phyloP scores from a whole-genome alignment of 768 basidiomycete species.

The Lentinus brumalis region DNA sequence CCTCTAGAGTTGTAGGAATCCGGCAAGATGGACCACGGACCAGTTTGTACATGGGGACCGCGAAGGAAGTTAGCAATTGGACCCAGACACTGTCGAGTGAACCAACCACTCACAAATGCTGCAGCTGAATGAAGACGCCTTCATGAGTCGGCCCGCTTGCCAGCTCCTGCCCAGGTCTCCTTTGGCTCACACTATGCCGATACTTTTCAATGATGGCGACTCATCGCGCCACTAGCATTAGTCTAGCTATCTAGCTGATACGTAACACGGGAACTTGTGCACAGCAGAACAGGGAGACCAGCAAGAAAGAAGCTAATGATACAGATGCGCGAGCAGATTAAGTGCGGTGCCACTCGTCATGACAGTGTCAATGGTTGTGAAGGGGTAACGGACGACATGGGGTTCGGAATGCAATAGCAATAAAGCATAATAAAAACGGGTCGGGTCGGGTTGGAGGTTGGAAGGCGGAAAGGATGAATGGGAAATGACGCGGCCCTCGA shows the following conservation, averaged over 20 bases:
- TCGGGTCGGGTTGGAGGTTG: not conserved
- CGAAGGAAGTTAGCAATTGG: too few species aligned
- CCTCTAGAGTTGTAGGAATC: too few species aligned
- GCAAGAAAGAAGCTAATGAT: constrained; percentile 10
- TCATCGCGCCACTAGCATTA: constrained; percentile 14
- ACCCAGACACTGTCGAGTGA: too few species aligned
- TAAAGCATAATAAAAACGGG: not conserved
- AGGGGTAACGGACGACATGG: not conserved
- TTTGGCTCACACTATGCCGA: too few species aligned
- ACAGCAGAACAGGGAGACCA: constrained; percentile 7
- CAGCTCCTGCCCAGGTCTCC: not conserved
- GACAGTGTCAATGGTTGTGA: not conserved
- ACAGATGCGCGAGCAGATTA: constrained; percentile 5
- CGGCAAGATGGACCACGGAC: too few species aligned
- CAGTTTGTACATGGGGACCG: too few species aligned
- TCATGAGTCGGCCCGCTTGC: too few species aligned
- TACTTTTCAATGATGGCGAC: not conserved
- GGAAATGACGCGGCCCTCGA: constrained; percentile 1
- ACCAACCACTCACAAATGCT: too few species aligned
- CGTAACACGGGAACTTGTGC: not conserved
- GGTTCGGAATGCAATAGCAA: not conserved
- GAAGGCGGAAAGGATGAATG: not conserved
- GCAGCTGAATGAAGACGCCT: too few species aligned
- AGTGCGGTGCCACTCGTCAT: constrained; percentile 3
- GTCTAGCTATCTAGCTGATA: constrained; percentile 9